A percentile compares a stretch with the other conserved stretches of the same genome.
Conservation (phyloP, 2,329 filamentous ascomycete genomes). For the Ophiosphaerella narmari region DNA sequence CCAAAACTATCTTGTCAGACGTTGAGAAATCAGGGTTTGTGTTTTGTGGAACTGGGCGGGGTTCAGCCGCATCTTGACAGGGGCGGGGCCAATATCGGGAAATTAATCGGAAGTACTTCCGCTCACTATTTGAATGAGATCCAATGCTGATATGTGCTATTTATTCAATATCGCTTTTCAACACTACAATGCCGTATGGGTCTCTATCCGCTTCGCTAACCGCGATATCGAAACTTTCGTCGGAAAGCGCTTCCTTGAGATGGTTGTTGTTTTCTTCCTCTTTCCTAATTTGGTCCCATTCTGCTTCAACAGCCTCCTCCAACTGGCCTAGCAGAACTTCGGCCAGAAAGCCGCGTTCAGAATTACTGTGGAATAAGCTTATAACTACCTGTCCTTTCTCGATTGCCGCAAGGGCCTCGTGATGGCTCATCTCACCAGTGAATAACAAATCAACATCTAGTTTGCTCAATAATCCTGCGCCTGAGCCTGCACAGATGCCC, state of each 20-base stretch:
- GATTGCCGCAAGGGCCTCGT: conserved; percentile 84
- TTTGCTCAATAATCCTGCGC: conserved; percentile 73
- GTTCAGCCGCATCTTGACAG: neutral
- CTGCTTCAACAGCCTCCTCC: conserved; percentile 60
- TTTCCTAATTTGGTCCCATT: conserved; percentile 57
- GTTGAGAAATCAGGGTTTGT: neutral
- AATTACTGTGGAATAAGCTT: conserved; percentile 90
- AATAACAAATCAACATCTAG: conserved; percentile 78
- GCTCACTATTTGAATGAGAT: neutral
- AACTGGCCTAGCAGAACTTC: conserved; percentile 71
- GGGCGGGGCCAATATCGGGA: neutral
- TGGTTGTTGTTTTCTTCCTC: conserved; percentile 48
- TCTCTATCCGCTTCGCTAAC: conserved; percentile 83
- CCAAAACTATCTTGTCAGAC: too few species aligned
- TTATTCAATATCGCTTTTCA: conserved; percentile 29
- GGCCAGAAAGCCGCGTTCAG: conserved; percentile 80
- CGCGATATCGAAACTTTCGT: conserved; percentile 65
- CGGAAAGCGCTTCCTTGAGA: conserved; percentile 55
- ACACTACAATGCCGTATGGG: conserved; percentile 73
- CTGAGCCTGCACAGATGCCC: conserved; percentile 88
- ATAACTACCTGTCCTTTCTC: conserved; percentile 84
- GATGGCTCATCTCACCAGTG: conserved; percentile 91
- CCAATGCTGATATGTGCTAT: neutral
- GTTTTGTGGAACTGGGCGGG: neutral
- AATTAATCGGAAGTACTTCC: neutral